Percentiles rank a stretch among this genome's conserved stretches.
Conservation (phyloP, 495 filamentous ascomycete species). For the Penicillium tannophilum region DNA sequence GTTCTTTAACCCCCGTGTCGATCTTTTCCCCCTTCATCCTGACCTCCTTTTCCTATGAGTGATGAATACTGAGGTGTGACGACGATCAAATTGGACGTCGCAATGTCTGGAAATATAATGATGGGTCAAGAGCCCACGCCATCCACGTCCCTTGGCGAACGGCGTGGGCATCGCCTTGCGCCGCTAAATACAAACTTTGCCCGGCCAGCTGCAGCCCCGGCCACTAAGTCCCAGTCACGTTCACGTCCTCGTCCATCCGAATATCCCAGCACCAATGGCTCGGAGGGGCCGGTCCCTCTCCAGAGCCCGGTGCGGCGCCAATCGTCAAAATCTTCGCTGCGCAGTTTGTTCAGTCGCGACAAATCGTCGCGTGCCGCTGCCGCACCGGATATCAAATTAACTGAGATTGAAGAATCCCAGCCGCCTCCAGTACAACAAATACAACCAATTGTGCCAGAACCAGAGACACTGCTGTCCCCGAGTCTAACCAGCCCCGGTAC, state of each 20-base stretch:
- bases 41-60: conserved; percentile 22
- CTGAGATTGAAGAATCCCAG: conserved; percentile 39
- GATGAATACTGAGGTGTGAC: conserved; percentile 1
- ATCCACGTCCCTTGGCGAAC: conserved; percentile 36
- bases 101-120: conserved; percentile 17
- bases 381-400: conserved; percentile 32
- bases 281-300: conserved; percentile 37
- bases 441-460: conserved; percentile 13
- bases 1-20: conserved; percentile 20
- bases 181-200: conserved; percentile 48
- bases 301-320: conserved; percentile 36
- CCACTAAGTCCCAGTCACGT: conserved; percentile 13
- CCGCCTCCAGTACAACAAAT: neutral
- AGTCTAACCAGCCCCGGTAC: conserved; percentile 32
- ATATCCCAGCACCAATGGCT: conserved; percentile 31
- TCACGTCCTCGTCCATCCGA: conserved; percentile 46
- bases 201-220: conserved; percentile 26
- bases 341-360: conserved; percentile 43
- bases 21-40: conserved; percentile 27
- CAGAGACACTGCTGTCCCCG: conserved; percentile 31
- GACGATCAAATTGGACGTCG: conserved; percentile 6
- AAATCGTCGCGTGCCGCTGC: conserved; percentile 29
- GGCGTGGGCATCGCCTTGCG: conserved; percentile 40
- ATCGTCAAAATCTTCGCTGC: conserved; percentile 43
- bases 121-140: conserved; percentile 16